Evolutionary conservation across 2,329 filamentous ascomycete genomes (phyloP), one percentile per base, ranked within the genome.

Genomic region (Penicillium nordicum): DNA sequence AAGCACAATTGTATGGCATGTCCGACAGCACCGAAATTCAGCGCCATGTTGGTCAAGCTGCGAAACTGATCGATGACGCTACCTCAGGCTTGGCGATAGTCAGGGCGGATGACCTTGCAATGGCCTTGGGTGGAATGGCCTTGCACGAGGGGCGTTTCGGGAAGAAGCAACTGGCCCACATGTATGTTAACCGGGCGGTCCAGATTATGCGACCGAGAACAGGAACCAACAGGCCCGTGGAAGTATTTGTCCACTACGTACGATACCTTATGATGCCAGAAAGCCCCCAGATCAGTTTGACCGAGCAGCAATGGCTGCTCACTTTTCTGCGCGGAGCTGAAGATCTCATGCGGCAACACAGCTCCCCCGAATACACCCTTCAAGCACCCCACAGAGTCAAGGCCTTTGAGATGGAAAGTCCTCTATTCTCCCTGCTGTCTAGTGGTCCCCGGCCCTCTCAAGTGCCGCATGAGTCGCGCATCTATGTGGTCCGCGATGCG

Each of bases 101-200:
- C 11, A 64, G 66, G 16, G 61, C 67, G 25, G 69, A 75, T 49
- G 64, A 62, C 14, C 59, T 76, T 21, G 65, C 65, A 3, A 64
- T 74, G 66, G 67, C 72, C 3, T 54, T 75, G 38, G 59, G 70
- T 0, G 73, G 73, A 7, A 63, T 76, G 60, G 69, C 73, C 6
- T 55, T 76, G 16, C 68, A 73, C 38, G 74, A 77, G 60, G 70
- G 73, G 45, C 67, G 74, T 49, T 76, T 74, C 47, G 74, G 74
- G 4, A 65, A 57, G 55, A 67, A 68, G 43, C 50, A 63, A 27
- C 59, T 64, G 30, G 69, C 69, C 7, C 55, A 63, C 38, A 45
- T 55, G 10, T 71, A 71, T 58, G 57, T 70, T 16, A 62, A 73
- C 8, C 66, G 63, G 38, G 73, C 72, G 9, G 56, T 70, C n/a